Conservation (phyloP, 2,329 filamentous ascomycete genomes). For the Aspergillus pseudoterreus region DNA sequence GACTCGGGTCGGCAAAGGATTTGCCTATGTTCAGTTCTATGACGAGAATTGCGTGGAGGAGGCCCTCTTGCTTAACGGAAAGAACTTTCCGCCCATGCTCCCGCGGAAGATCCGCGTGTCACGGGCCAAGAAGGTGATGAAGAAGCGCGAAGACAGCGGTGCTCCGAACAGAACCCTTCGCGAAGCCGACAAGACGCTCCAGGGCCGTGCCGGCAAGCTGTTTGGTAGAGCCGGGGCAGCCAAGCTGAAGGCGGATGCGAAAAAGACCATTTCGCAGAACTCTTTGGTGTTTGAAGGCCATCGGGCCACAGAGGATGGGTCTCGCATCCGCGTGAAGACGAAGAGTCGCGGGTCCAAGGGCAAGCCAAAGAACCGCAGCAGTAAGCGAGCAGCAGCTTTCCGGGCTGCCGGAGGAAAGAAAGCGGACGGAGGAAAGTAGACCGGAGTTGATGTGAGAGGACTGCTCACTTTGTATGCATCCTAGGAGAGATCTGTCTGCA, state of each 20-base stretch:
- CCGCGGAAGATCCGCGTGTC: conserved; percentile 81
- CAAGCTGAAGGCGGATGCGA: conserved; percentile 29
- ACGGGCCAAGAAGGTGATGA: conserved; percentile 70
- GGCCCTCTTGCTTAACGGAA: conserved; percentile 82
- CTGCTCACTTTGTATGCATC: conserved; percentile 1
- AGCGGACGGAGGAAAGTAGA: conserved; percentile 4
- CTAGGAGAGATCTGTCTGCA: not conserved
- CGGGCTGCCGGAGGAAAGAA: conserved; percentile 32
- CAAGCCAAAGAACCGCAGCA: conserved; percentile 41
- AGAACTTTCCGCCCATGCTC: conserved; percentile 93
- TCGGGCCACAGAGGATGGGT: conserved; percentile 35
- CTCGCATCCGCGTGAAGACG: conserved; percentile 31
- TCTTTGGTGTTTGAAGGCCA: conserved; percentile 45
- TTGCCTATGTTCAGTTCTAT: conserved; percentile 96
- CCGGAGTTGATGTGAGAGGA: not conserved
- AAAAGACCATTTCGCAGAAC: conserved; percentile 26
- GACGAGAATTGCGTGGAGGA: conserved; percentile 85
- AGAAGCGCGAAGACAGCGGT: conserved; percentile 30
- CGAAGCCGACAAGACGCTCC: conserved; percentile 31
- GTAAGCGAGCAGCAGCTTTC: conserved; percentile 41
- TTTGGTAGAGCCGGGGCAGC: conserved; percentile 38
- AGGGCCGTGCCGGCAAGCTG: conserved; percentile 37
- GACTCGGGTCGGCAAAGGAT: conserved; percentile 91
- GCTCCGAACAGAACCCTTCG: conserved; percentile 21
- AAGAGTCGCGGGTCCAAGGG: conserved; percentile 40